Evolutionary conservation across 768 basidiomycete species (phyloP).

Genomic region (Tricholoma sp.): DNA sequence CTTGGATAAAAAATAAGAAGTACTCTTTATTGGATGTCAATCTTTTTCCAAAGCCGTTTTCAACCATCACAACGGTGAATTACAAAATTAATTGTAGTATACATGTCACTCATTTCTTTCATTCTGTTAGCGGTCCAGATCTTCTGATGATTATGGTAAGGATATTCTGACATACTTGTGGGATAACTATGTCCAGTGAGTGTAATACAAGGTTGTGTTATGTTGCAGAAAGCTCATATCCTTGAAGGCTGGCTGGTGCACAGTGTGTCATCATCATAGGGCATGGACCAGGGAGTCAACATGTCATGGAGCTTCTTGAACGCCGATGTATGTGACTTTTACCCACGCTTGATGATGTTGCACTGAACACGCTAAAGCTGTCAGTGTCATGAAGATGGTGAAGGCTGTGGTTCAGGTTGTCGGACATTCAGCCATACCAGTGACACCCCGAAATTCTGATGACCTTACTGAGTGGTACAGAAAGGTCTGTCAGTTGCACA

Average conservation of each 20-base stretch:
- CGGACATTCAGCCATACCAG: conserved; percentile 54
- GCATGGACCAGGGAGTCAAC: conserved; percentile 79
- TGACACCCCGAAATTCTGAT: conserved; percentile 48
- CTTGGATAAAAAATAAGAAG: conserved; percentile 63
- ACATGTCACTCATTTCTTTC: background rate
- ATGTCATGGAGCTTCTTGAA: conserved; percentile 70
- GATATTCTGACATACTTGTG: conserved; percentile 81
- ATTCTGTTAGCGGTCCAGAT: conserved; percentile 31
- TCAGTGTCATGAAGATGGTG: conserved; percentile 56
- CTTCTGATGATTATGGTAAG: conserved; percentile 39
- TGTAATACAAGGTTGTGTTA: background rate
- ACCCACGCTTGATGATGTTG: background rate
- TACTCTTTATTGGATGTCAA: conserved; percentile 87
- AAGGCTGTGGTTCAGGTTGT: conserved; percentile 77
- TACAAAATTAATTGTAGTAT: conserved; percentile 14
- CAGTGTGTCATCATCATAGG: conserved; percentile 77
- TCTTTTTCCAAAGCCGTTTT: conserved; percentile 59
- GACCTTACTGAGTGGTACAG: conserved; percentile 70
- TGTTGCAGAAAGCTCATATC: conserved; percentile 4
- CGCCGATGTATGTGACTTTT: conserved; percentile 49
- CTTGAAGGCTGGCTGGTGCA: conserved; percentile 62
- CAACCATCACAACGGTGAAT: conserved; percentile 23
- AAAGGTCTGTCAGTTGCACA: conserved; percentile 37
- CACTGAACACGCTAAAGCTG: conserved; percentile 21
- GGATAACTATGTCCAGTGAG: conserved; percentile 95